Conservation (phyloP, 805 yeast genomes). For the Hanseniaspora jakobsenii region DNA sequence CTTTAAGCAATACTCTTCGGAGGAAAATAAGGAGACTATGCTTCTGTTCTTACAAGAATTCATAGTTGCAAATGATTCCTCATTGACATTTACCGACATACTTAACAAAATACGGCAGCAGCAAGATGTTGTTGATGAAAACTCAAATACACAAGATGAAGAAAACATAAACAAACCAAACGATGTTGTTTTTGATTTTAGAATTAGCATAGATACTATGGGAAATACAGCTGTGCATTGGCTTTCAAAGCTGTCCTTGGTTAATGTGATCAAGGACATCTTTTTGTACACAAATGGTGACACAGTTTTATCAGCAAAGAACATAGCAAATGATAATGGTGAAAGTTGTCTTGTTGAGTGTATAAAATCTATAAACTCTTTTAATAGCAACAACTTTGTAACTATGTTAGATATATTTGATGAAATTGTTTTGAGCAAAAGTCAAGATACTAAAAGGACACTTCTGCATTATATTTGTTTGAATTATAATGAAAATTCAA, state of each 20-base stretch:
- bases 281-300: conserved; percentile 49
- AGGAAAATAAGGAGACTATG: conserved; percentile 7
- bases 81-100: too few species aligned
- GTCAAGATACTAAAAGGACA: conserved; percentile 48
- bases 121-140: too few species aligned
- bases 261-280: conserved; percentile 54
- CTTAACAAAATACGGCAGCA: too few species aligned
- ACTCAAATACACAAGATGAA: conserved; percentile 2
- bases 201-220: conserved; percentile 80
- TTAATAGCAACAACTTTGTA: conserved; percentile 49
- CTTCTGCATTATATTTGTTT: conserved; percentile 77
- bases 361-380: conserved; percentile 10
- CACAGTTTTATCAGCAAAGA: conserved; percentile 38
- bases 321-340: conserved; percentile 64
- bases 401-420: conserved; percentile 44
- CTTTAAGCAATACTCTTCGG: background rate
- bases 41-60: conserved; percentile 17
- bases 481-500: conserved; percentile 66
- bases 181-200: conserved; percentile 39
- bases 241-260: conserved; percentile 84
- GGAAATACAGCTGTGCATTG: conserved; percentile 93
- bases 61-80: conserved; percentile 5
- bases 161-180: conserved; percentile 17
- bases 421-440: conserved; percentile 55
- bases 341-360: conserved; percentile 12